phyloP scores from a whole-genome alignment of 1,284 basidiomycete genomes.

The Cryptococcus deneoformans region DNA sequence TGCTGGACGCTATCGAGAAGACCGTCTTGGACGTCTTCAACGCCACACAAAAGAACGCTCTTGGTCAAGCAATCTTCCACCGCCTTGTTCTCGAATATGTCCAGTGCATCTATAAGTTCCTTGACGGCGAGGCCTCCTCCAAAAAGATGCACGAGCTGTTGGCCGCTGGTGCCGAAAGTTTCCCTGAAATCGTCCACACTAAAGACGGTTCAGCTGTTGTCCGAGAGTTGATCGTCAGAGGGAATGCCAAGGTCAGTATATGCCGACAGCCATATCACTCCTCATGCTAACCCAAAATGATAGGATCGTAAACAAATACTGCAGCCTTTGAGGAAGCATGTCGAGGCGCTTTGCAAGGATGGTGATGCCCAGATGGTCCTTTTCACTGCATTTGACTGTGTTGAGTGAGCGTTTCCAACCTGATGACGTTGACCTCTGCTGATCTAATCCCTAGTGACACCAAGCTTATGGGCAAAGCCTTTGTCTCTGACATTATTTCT shows the following conservation, averaged over 20 bases:
- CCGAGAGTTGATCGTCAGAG: conserved; percentile 73
- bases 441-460: conserved; percentile 62
- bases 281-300: too few species aligned
- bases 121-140: conserved; percentile 38
- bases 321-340: conserved; percentile 78
- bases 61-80: conserved; percentile 81
- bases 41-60: conserved; percentile 76
- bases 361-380: conserved; percentile 83
- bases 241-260: conserved; percentile 41
- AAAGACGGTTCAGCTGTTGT: conserved; percentile 79
- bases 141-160: conserved; percentile 47
- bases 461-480: conserved; percentile 73
- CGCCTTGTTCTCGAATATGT: conserved; percentile 56
- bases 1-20: conserved; percentile 62
- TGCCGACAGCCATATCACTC: conserved; percentile 42
- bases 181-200: conserved; percentile 89
- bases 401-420: conserved; percentile 47
- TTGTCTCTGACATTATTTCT: conserved; percentile 57
- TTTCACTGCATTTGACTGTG: conserved; percentile 80
- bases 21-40: conserved; percentile 61
- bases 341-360: conserved; percentile 77
- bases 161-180: conserved; percentile 55
- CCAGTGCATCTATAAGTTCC: conserved; percentile 44
- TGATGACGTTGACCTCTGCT: not conserved
- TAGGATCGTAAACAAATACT: conserved; percentile 79